phyloP scores from a whole-genome alignment of 345 rosid genomes.

The Euphorbia pulcherrima region DNA sequence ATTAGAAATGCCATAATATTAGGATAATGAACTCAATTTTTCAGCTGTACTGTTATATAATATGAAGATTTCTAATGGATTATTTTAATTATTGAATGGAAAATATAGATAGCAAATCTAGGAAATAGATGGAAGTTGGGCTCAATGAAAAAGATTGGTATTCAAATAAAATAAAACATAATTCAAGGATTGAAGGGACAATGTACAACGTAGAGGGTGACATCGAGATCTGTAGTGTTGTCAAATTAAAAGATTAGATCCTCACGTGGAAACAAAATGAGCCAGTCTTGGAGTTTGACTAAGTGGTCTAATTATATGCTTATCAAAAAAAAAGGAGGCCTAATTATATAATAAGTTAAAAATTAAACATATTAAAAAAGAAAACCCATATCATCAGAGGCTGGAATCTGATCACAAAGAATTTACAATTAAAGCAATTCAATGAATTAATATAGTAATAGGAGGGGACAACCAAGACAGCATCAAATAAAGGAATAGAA shows the following conservation, averaged over 20 bases:
- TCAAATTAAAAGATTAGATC: slow-evolving; percentile 16
- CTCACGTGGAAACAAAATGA: slow-evolving; percentile 36
- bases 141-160: slow-evolving; percentile 32
- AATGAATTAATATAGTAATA: not conserved
- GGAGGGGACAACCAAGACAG: slow-evolving; percentile 29
- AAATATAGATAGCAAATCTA: slow-evolving; percentile 22
- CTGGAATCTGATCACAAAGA: slow-evolving; percentile 25
- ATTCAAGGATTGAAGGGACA: slow-evolving; percentile 34
- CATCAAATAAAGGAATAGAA: slow-evolving; percentile 62
- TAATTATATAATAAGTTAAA: no score
- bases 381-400: slow-evolving; percentile 1
- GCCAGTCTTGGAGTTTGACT: slow-evolving; percentile 43
- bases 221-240: slow-evolving; percentile 46
- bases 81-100: not conserved
- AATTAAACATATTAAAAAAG: not conserved
- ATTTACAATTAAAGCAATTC: slow-evolving; percentile 2
- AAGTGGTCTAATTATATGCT: slow-evolving; percentile 10
- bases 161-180: slow-evolving; percentile 6
- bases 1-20: not conserved
- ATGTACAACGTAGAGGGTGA: slow-evolving; percentile 19
- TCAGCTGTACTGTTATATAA: no score
- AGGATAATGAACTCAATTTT: not conserved
- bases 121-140: slow-evolving; percentile 36
- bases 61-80: no score
- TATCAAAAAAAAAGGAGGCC: no score